phyloP scores from a whole-genome alignment of 768 basidiomycete genomes.

The Leccinum disarticulatum region DNA sequence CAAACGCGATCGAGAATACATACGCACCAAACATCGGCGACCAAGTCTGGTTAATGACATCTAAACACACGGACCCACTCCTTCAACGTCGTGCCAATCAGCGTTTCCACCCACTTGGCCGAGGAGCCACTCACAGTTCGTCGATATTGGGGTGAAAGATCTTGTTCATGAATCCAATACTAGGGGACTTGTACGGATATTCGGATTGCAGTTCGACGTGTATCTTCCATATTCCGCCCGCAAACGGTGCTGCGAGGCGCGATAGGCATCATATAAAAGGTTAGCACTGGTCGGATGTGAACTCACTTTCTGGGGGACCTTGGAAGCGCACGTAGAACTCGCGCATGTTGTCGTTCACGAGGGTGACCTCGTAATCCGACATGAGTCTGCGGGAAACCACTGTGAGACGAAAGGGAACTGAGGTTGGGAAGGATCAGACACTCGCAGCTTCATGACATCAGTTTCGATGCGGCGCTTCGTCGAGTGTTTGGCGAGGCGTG shows the following conservation, averaged over 20 bases:
- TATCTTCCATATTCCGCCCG: constrained; percentile 99
- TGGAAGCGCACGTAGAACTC: constrained; percentile 98
- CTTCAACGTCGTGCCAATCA: constrained; percentile 38
- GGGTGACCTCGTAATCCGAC: constrained; percentile 97
- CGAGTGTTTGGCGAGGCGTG: constrained; percentile 47
- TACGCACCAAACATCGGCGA: constrained; percentile 97
- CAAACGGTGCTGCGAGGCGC: constrained; percentile 75
- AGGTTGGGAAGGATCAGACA: constrained; percentile 2
- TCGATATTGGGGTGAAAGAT: constrained; percentile 99
- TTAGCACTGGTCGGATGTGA: constrained; percentile 1
- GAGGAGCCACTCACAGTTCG: constrained; percentile 69
- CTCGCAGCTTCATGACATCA: constrained; percentile 98
- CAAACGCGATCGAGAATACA: not conserved
- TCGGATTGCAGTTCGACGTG: constrained; percentile 98
- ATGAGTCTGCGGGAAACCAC: constrained; percentile 65
- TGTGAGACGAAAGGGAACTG: constrained; percentile 12
- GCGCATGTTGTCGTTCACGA: constrained; percentile 98
- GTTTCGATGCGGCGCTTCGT: constrained; percentile 96
- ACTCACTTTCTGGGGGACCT: constrained; percentile 91
- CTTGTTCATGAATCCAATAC: constrained; percentile 99
- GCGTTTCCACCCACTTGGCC: not conserved
- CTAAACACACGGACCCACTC: constrained; percentile 96
- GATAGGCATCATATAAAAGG: constrained; percentile 1
- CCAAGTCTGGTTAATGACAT: constrained; percentile 99
- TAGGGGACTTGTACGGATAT: constrained; percentile 98